Conservation (phyloP, 306 rosid species). For the Ammopiptanthus mongolicus region DNA sequence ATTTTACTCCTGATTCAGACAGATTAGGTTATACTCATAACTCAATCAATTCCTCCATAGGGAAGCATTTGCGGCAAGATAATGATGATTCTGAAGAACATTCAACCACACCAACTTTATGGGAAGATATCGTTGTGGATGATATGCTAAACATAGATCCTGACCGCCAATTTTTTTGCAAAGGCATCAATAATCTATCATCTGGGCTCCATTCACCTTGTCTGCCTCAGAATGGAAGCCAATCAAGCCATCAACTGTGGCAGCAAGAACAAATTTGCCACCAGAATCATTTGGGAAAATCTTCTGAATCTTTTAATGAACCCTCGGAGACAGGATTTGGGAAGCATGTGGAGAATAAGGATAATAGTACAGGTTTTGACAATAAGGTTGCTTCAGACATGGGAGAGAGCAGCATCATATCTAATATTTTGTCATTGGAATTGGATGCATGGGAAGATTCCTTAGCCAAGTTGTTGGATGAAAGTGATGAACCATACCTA, state of each 20-base stretch:
- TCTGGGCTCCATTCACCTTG: slow-evolving; percentile 13
- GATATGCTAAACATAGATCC: slow-evolving; percentile 20
- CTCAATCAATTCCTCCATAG: slow-evolving; percentile 17
- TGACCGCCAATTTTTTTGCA: slow-evolving; percentile 9
- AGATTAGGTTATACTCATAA: neutral
- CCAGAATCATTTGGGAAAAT: slow-evolving; percentile 22
- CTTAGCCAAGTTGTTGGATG: slow-evolving; percentile 36
- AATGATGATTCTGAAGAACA: slow-evolving; percentile 19
- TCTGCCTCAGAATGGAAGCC: slow-evolving; percentile 21
- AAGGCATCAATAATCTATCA: slow-evolving; percentile 15
- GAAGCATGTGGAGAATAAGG: slow-evolving; percentile 20
- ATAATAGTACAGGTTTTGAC: neutral
- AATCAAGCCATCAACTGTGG: slow-evolving; percentile 20
- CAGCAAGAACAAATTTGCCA: slow-evolving; percentile 30
- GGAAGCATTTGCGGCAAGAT: slow-evolving; percentile 28
- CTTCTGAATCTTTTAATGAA: slow-evolving; percentile 15
- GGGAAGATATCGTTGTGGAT: slow-evolving; percentile 41
- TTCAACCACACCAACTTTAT: slow-evolving; percentile 33
- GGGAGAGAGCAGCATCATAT: slow-evolving; percentile 48
- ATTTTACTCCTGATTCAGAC: slow-evolving; percentile 17
- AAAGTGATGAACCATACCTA: slow-evolving; percentile 30
- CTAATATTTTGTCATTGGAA: slow-evolving; percentile 50
- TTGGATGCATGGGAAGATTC: slow-evolving; percentile 49
- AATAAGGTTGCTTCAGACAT: slow-evolving; percentile 33
- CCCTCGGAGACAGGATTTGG: slow-evolving; percentile 13